Conservation (phyloP, 352 stramenopile genomes). For the Elongisporangium prolatum region DNA sequence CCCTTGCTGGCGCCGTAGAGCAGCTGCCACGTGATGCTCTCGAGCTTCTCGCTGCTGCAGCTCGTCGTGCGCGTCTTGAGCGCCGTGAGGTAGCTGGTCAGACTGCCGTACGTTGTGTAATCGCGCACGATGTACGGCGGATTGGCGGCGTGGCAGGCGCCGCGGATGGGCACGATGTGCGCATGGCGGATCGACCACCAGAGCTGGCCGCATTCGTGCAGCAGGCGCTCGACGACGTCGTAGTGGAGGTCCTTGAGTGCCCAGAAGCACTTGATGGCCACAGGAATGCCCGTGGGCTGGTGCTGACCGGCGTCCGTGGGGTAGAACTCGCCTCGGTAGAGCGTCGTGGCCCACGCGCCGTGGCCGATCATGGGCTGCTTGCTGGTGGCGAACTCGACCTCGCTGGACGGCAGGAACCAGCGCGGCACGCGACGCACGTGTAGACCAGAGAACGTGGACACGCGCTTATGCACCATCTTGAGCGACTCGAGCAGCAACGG, state of each 20-base stretch:
- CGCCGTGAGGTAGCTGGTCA: slow-evolving; percentile 43
- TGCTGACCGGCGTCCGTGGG: slow-evolving; percentile 9
- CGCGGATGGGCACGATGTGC: slow-evolving; percentile 55
- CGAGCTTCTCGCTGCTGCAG: slow-evolving; percentile 23
- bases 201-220: slow-evolving; percentile 34
- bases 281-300: slow-evolving; percentile 14
- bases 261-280: slow-evolving; percentile 60
- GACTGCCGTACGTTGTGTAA: slow-evolving; percentile 50
- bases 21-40: slow-evolving; percentile 46
- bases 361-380: slow-evolving; percentile 24
- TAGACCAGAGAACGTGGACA: slow-evolving; percentile 41
- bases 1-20: slow-evolving; percentile 56
- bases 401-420: slow-evolving; percentile 48
- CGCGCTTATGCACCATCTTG: slow-evolving; percentile 55
- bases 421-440: slow-evolving; percentile 46
- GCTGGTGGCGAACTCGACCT: slow-evolving; percentile 44
- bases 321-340: slow-evolving; percentile 52
- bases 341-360: slow-evolving; percentile 40
- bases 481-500: slow-evolving; percentile 51
- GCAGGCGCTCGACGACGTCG: slow-evolving; percentile 49
- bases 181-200: slow-evolving; percentile 54
- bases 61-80: slow-evolving; percentile 32
- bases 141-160: slow-evolving; percentile 40
- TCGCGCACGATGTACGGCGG: slow-evolving; percentile 55
- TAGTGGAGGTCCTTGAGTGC: slow-evolving; percentile 31